Conservation (phyloP, 129 eudicot species). For the Cynara cardunculus region DNA sequence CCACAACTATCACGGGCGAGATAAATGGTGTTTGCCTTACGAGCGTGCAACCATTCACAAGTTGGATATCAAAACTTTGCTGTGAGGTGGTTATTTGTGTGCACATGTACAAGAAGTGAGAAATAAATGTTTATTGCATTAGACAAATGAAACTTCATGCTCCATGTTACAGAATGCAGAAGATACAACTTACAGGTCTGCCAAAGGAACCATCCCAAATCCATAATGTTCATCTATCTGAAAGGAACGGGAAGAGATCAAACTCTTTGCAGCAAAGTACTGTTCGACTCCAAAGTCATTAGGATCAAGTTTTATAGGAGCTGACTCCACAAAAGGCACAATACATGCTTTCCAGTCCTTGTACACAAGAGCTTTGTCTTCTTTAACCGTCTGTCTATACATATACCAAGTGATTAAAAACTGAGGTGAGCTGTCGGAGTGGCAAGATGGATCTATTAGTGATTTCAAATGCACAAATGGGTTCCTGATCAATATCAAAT, state of each 20-base stretch:
- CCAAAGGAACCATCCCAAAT: constrained; percentile 94
- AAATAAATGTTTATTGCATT: neutral
- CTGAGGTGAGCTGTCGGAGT: too few relatives aligned
- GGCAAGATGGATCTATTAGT: too few relatives aligned
- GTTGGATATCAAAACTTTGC: neutral
- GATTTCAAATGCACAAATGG: neutral
- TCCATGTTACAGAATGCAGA: neutral
- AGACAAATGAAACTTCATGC: neutral
- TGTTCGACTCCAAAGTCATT: constrained; percentile 55
- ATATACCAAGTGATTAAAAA: constrained; percentile 8
- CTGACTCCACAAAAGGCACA: constrained; percentile 56
- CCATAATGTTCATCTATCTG: constrained; percentile 82
- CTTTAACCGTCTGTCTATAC: constrained; percentile 81
- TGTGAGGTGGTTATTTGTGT: neutral
- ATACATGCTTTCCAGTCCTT: constrained; percentile 91
- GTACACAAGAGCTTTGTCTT: constrained; percentile 66
- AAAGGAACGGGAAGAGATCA: constrained; percentile 86
- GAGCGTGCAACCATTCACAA: too few relatives aligned
- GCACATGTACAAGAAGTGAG: neutral
- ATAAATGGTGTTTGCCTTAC: too few relatives aligned
- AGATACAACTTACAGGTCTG: constrained; percentile 73
- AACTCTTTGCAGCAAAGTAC: constrained; percentile 84
- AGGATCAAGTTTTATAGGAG: constrained; percentile 42
- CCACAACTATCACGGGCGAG: too few relatives aligned
- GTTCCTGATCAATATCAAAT: neutral